Evolutionary conservation across 2,329 filamentous ascomycete genomes (phyloP), one percentile per base, ranked within the genome.

Genomic region (Orbilia ellipsospora): DNA sequence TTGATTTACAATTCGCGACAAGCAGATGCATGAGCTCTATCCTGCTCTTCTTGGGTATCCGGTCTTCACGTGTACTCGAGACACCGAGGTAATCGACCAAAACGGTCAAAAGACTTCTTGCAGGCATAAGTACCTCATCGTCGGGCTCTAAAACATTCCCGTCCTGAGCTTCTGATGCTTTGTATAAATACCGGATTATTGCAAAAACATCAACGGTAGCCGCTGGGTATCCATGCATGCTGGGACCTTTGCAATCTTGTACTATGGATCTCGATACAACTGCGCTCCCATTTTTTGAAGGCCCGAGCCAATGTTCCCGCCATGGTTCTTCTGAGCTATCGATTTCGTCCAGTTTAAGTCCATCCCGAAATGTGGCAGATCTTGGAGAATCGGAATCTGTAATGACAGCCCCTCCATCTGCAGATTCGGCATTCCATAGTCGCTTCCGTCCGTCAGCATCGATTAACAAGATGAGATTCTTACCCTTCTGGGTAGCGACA

Each of bases 401-500:
- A 3, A 77, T 52, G 5, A 72, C 26, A 0, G 62, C 7, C 18
- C 52, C 61, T 18, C 66, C 73, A 26, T 77, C 73, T 7, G 15
- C 42, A 3, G 73, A 54, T 59, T 77, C 73, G 13, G 72, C 73
- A 48, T 77, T 66, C 73, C 73, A 77, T 20, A 77, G 23, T n/a
- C 73, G 62, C 20, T 72, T 70, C 18, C 73, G 54, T 5, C 73
- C 73, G 23, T 77, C 73, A 4, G 36, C 45, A 36, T 77, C 66
- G 13, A 77, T 45, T 10, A 77, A 40, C 16, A 77, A 48, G 6
- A 77, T n/a, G 15, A 77, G 18, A 69, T 79, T 78, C 20, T 69
- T 65, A 45, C 78, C 78, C 61, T 77, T 78, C 67, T 78, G 79
- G 50, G 56, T 79, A 55, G 63, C 79, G 54, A 62, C 79, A 18